Percentiles rank a stretch among this genome's conserved stretches.
These are phyloP conservation scores for Gillenia trifoliata DNA, from an alignment of 306 rosid genomes.

Conservation along the genomic window DNA sequence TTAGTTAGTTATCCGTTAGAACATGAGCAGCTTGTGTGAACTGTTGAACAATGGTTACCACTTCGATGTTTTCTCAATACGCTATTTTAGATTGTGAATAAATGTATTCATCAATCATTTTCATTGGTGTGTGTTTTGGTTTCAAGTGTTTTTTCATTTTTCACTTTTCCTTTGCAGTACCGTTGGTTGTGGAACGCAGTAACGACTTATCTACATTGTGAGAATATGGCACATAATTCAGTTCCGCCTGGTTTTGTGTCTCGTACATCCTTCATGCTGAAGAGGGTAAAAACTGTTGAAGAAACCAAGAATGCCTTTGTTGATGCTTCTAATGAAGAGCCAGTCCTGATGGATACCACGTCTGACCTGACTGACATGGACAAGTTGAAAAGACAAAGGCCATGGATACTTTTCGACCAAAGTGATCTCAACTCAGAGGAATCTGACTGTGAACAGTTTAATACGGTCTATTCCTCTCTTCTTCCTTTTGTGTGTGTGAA, in stretches of 20 bases:
- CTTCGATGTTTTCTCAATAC: not conserved
- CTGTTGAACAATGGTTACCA: not conserved
- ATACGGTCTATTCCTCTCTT: slow-evolving; percentile 29
- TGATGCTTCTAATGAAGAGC: slow-evolving; percentile 27
- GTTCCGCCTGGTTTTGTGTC: slow-evolving; percentile 72
- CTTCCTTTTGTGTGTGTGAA: not conserved
- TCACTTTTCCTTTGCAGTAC: slow-evolving; percentile 23
- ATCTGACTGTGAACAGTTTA: slow-evolving; percentile 32
- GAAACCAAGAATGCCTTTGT: slow-evolving; percentile 19
- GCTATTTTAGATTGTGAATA: not conserved
- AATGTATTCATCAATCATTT: not conserved
- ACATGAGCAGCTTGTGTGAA: not conserved
- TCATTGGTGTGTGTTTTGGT: not conserved
- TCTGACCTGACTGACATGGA: slow-evolving; percentile 23
- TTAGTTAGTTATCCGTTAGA: not conserved
- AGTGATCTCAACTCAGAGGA: slow-evolving; percentile 33
- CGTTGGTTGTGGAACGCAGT: slow-evolving; percentile 25
- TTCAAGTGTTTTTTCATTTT: not conserved
- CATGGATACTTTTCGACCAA: slow-evolving; percentile 53
- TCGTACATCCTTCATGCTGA: slow-evolving; percentile 52
- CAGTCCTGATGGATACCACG: slow-evolving; percentile 16
- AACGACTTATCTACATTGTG: slow-evolving; percentile 13
- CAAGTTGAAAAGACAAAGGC: slow-evolving; percentile 30
- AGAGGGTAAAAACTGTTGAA: slow-evolving; percentile 37
- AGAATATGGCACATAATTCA: slow-evolving; percentile 28